Evolutionary conservation across 257 asterid genomes (phyloP), one percentile per base, ranked within the genome.

Genomic region (Lycium ferocissimum): DNA sequence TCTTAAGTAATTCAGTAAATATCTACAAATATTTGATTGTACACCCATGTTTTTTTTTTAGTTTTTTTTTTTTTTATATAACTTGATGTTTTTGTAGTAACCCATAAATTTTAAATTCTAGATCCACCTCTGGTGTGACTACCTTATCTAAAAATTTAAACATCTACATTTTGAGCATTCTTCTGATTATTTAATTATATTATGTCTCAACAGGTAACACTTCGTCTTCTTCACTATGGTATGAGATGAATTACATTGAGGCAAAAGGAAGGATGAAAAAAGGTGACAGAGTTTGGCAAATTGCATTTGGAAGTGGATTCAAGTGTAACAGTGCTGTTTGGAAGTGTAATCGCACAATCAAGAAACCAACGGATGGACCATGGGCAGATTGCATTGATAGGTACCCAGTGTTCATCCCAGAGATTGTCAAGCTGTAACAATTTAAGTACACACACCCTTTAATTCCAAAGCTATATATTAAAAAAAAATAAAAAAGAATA

Each of bases 241-340:
- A 95, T 17, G 98, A 95, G 45, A 0, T 95, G 80, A 65, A 92
- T 37, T 95, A 95, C 85, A 92, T 93, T 6, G 98, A 94, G 54
- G 89, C 97, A 0, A 94, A 95, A 56, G 98, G 96, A 82, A 91
- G 94, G 94, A 95, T 95, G 98, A 91, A 71, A 87, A 93, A 86
- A 37, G 98, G 98, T 0, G 92, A 93, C 4, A 75, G 98, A 15
- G 90, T 95, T 22, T 95, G 98, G 98, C 98, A 95, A 86, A 95
- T 94, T 3, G 98, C 98, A 0, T 94, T 94, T 22, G 98, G 97
- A 22, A 94, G 98, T 87, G 98, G 98, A 1, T 94, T 94, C 17
- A 94, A 94, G 88, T 95, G 98, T 51, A 94, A 95, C 89, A 93
- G 97, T 71, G 98, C 98, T 0, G 95, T 95, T 10, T 95, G 98